phyloP scores from a whole-genome alignment of 129 eudicot species.

The Heracleum sosnowskyi region DNA sequence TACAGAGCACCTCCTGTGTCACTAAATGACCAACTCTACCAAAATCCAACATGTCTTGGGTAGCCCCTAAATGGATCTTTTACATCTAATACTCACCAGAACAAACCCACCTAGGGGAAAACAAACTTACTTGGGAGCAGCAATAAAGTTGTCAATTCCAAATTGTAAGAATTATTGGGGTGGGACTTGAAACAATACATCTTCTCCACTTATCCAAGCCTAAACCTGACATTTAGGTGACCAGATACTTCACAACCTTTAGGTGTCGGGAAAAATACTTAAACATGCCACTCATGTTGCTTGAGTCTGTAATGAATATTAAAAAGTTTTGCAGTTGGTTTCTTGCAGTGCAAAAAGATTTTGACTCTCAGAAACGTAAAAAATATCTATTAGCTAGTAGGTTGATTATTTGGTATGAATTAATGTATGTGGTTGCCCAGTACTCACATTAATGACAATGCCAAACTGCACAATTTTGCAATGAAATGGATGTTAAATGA shows the following conservation, averaged over 20 bases:
- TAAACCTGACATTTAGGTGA: neutral
- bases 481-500: neutral
- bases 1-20: neutral
- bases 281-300: neutral
- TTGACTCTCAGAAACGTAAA: neutral
- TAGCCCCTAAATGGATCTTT: neutral
- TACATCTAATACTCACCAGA: neutral
- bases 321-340: neutral
- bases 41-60: neutral
- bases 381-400: neutral
- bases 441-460: neutral
- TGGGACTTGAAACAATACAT: neutral
- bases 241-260: neutral
- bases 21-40: neutral
- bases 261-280: neutral
- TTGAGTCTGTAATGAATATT: neutral
- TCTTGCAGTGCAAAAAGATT: neutral
- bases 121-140: neutral
- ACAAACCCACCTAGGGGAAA: neutral
- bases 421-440: neutral
- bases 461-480: neutral
- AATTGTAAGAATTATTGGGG: neutral
- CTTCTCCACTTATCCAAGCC: neutral
- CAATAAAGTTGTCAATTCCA: neutral
- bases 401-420: neutral